phyloP scores from a whole-genome alignment of 2,329 filamentous ascomycete species.

The Phialocephala subalpina region DNA sequence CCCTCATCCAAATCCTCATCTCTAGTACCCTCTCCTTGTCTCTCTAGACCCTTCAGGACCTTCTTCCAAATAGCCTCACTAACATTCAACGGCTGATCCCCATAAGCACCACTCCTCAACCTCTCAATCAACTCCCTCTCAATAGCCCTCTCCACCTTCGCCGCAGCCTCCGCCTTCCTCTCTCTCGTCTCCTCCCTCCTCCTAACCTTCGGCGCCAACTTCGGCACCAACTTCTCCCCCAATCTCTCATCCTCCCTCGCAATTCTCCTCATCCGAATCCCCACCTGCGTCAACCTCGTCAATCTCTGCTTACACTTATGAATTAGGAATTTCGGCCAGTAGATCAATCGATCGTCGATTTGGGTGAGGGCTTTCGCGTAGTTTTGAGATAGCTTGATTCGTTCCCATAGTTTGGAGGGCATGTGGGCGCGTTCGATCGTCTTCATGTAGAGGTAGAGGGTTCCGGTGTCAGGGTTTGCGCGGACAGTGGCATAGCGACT shows the following conservation, averaged over 20 bases:
- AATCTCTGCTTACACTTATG: slow-evolving; percentile 98
- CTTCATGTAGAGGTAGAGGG: slow-evolving; percentile 96
- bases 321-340: slow-evolving; percentile 92
- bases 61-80: slow-evolving; percentile 97
- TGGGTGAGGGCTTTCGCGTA: slow-evolving; percentile 89
- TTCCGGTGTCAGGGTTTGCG: slow-evolving; percentile 79
- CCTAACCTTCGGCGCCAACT: slow-evolving; percentile 88
- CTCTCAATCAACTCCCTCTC: slow-evolving; percentile 94
- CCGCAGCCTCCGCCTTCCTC: slow-evolving; percentile 80
- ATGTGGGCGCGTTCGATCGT: slow-evolving; percentile 88
- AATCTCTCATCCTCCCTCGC: slow-evolving; percentile 89
- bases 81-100: slow-evolving; percentile 92
- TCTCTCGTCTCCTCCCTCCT: slow-evolving; percentile 79
- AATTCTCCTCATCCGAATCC: slow-evolving; percentile 79
- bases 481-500: slow-evolving; percentile 92
- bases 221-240: slow-evolving; percentile 87
- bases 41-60: slow-evolving; percentile 89
- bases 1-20: slow-evolving; percentile 92
- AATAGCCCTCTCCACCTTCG: slow-evolving; percentile 95
- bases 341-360: slow-evolving; percentile 85
- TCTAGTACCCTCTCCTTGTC: slow-evolving; percentile 80
- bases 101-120: slow-evolving; percentile 90
- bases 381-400: slow-evolving; percentile 87
- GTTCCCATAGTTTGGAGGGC: slow-evolving; percentile 93
- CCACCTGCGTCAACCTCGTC: slow-evolving; percentile 90